phyloP scores from a whole-genome alignment of 2,329 filamentous ascomycete genomes.

The Aspergillus puulaauensis region DNA sequence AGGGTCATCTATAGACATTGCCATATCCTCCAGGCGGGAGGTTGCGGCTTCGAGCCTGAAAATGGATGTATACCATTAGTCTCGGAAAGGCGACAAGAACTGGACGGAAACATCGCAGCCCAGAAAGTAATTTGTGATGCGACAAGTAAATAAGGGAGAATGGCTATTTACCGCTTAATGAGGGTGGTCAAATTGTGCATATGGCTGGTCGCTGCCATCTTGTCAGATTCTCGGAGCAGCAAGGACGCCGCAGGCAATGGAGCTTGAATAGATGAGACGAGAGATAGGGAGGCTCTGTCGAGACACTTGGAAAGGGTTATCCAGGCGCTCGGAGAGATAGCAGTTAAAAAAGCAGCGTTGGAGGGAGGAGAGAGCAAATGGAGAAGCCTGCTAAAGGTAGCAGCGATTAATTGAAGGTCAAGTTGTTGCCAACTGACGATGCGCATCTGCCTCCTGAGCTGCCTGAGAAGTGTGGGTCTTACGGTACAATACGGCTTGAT shows the following conservation, averaged over 20 bases:
- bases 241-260: constrained; percentile 19
- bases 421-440: constrained; percentile 15
- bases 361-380: background rate
- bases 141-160: background rate
- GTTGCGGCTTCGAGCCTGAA: constrained; percentile 94
- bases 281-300: background rate
- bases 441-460: constrained; percentile 21
- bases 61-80: constrained; percentile 48
- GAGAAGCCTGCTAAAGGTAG: background rate
- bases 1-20: constrained; percentile 64
- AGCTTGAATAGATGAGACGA: constrained; percentile 49
- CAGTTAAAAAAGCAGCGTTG: background rate
- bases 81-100: background rate
- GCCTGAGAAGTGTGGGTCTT: constrained; percentile 23
- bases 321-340: background rate
- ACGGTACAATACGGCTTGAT: constrained; percentile 19
- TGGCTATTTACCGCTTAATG: constrained; percentile 81
- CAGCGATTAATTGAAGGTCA: constrained; percentile 12
- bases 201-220: constrained; percentile 70
- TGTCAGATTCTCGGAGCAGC: constrained; percentile 16
- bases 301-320: background rate
- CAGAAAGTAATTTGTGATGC: too few relatives aligned
- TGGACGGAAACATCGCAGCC: background rate
- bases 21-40: constrained; percentile 93
- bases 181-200: constrained; percentile 97